phyloP scores from a whole-genome alignment of 225 moss, liverwort and hornwort genomes.

The Climacium dendroides region DNA sequence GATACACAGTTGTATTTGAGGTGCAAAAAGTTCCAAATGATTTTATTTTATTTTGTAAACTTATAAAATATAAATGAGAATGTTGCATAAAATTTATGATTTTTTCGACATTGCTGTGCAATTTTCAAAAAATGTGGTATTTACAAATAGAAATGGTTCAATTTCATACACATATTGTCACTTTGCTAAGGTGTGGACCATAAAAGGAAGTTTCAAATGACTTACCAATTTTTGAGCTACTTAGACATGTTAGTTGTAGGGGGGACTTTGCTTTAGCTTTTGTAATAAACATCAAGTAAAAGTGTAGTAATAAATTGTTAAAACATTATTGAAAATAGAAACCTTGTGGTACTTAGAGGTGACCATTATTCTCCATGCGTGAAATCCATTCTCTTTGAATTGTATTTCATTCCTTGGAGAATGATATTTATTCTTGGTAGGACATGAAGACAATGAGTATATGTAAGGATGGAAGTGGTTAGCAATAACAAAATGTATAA shows the following conservation, averaged over 20 bases:
- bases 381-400: too few relatives aligned
- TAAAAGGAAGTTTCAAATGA: background rate
- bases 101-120: background rate
- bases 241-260: background rate
- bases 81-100: background rate
- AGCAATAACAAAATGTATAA: too few relatives aligned
- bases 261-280: background rate
- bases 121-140: background rate
- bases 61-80: background rate
- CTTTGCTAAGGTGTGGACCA: background rate
- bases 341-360: fast-evolving
- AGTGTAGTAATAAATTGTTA: background rate
- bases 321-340: background rate
- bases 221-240: background rate
- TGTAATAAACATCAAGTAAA: background rate
- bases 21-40: background rate
- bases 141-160: background rate
- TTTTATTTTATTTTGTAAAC: too few relatives aligned
- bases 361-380: background rate
- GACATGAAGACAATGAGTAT: too few relatives aligned
- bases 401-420: too few relatives aligned
- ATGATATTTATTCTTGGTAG: too few relatives aligned
- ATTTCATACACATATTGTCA: background rate
- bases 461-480: too few relatives aligned
- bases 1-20: background rate